Base-by-base conservation (phyloP, 1,139 yeast genomes). In the Citeromyces hawaiiensis region DNA sequence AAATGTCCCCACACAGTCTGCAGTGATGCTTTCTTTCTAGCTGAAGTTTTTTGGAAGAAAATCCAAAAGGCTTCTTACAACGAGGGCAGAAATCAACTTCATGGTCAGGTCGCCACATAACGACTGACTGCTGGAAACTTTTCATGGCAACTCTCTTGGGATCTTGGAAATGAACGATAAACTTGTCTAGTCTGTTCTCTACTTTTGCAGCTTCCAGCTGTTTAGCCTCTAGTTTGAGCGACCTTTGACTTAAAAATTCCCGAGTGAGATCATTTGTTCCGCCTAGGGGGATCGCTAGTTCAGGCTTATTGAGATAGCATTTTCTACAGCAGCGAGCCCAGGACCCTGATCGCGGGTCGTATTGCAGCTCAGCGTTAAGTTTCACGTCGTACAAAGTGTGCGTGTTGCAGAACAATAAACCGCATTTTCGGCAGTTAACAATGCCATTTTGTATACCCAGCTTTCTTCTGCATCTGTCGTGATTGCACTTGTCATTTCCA, bases 1-100 rank as follows among this genome's bases (percentile, higher is more conserved):
- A 87, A 1, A 83, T 72, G 27, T 59, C 54, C 0, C 97, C 97
- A 61, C 97, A 91, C 29, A 85, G 56, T 29, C 95, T 63, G 54
- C 96, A 86, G 54, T 86, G 96, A 48, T 83, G 86, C 42, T 96
- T 64, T 15, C 57, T 42, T 38, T 38, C 29, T 16, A 74, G 54
- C 4, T 21, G 18, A 2, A 14, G n/a, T 3, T 30, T 7, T 9
- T 13, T 16, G 10, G 17, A 8, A 13, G 80, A 55, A 38, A 82
- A 60, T 23, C 67, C 67, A 55, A 86, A 91, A 31, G 54, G 51
- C 10, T 66, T 62, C 17, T 63, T 56, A 50, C 98, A 91, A 4
- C 83, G 63, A 3, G 72, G 65, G 54, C 98, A 91, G 44, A 65
- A 61, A 0, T 62, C 49, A 0, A 70, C 68, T 2, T 50, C 52